Evolutionary conservation across 2,329 filamentous ascomycete species (phyloP).

Genomic region (Byssothecium circinans): DNA sequence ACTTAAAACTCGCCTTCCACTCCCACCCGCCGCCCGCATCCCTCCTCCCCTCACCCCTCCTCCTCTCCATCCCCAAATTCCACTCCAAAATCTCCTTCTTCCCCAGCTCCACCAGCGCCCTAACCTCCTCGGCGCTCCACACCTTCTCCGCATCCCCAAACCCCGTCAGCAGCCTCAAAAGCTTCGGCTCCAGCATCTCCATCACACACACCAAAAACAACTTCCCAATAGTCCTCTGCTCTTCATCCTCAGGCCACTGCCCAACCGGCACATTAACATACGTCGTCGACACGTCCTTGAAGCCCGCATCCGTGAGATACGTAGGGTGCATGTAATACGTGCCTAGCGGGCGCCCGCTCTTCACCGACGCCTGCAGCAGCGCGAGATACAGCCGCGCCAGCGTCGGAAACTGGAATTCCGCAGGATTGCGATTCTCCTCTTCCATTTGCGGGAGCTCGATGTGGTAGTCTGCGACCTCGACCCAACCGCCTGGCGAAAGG

Average conservation of each 20-base stretch:
- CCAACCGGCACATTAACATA: constrained; percentile 44
- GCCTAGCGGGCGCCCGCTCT: constrained; percentile 45
- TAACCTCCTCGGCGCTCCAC: constrained; percentile 35
- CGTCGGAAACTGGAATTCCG: constrained; percentile 25
- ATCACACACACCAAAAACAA: constrained; percentile 37
- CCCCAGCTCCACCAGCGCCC: constrained; percentile 20
- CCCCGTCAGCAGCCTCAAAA: constrained; percentile 32
- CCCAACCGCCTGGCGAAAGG: constrained; percentile 49
- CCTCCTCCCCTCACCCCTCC: constrained; percentile 24
- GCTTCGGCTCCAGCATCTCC: constrained; percentile 35
- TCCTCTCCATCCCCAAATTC: constrained; percentile 24
- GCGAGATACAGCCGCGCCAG: constrained; percentile 31
- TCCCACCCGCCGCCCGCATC: constrained; percentile 27
- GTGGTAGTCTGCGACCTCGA: constrained; percentile 51
- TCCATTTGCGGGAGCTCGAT: constrained; percentile 24
- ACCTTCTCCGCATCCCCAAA: constrained; percentile 28
- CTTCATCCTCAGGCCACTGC: constrained; percentile 34
- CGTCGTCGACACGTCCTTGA: constrained; percentile 46
- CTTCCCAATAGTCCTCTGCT: constrained; percentile 38
- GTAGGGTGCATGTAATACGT: constrained; percentile 47
- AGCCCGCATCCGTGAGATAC: constrained; percentile 48
- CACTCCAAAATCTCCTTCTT: constrained; percentile 34
- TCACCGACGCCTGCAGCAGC: constrained; percentile 43
- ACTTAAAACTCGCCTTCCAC: constrained; percentile 42
- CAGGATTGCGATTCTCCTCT: constrained; percentile 3